Base-by-base conservation (phyloP, 2,329 filamentous ascomycete genomes). In the Pseudocercospora ulei region DNA sequence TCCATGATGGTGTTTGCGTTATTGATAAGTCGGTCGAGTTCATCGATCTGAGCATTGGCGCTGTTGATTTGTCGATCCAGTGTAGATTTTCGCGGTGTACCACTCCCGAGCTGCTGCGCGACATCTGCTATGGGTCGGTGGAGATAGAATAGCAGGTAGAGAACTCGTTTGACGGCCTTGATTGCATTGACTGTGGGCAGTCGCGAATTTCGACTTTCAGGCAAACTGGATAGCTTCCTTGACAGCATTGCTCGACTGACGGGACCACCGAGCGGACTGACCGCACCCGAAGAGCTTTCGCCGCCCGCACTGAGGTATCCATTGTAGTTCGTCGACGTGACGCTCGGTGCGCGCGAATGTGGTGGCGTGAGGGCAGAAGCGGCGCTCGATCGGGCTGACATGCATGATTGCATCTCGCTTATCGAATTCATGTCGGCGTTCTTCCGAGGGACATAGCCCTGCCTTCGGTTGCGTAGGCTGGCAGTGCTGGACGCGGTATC, bases 401-500 rank as follows among this genome's bases (percentile, higher is more conserved):
- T 42, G 28, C 46, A 44, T 7, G 40, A 34, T 2, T 41, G 40
- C 26, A 47, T 46, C 11, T 59, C 57, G n/a, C 38, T 48, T 8
- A 55, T 42, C 5, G 47, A 44, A 26, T 47, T 51, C 72, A 73
- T 7, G 66, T 68, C 44, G 4, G 42, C 44, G 11, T 48, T 50
- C 52, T 75, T 74, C 52, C 69, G 68, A 29, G 68, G 70, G 20
- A 77, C 67, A 34, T 76, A 69, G 14, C 73, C 75, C 68, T 77
- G 76, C 11, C 75, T 67, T 50, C 75, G 74, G 43, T 66, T 68
- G 16, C 72, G 70, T 18, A 65, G 58, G 56, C 66, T 64, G 57
- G 71, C 55, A 62, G 70, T 50, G 1, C 61, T 60, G 4, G 53
- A 50, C 3, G 73, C 66, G 13, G 73, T 73, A 56, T 78, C 75